These are phyloP conservation scores for Trichoderma orchidacearum DNA, from an alignment of 495 filamentous ascomycete genomes.

Conservation along the genomic window DNA sequence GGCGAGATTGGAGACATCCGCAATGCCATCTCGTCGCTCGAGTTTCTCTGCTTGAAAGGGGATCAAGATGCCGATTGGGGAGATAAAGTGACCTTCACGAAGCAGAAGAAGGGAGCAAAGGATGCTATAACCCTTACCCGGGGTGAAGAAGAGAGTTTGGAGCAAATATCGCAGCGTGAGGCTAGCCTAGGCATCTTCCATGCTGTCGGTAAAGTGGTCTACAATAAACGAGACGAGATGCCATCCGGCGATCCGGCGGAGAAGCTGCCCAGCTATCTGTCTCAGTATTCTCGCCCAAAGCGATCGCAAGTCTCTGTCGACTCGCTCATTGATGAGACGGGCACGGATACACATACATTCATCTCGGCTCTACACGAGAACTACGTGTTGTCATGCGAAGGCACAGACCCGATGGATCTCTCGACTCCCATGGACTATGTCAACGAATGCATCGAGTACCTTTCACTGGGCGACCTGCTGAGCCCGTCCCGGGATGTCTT, in stretches of 20 bases:
- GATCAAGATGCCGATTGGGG: conserved; percentile 54
- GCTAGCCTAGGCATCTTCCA: conserved; percentile 87
- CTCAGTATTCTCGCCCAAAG: conserved; percentile 46
- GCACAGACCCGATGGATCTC: conserved; percentile 27
- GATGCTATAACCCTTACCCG: conserved; percentile 45
- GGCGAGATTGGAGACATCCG: conserved; percentile 82
- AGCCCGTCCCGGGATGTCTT: conserved; percentile 44
- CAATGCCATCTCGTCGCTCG: conserved; percentile 75
- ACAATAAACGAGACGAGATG: conserved; percentile 66
- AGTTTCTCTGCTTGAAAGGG: conserved; percentile 75
- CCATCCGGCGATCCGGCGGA: conserved; percentile 20
- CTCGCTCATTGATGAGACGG: conserved; percentile 71
- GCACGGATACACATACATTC: conserved; percentile 80
- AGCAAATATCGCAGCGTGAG: conserved; percentile 71
- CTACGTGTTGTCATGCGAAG: conserved; percentile 70
- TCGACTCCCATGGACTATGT: conserved; percentile 50
- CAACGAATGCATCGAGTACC: conserved; percentile 59
- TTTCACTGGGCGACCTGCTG: conserved; percentile 81
- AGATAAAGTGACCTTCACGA: conserved; percentile 47
- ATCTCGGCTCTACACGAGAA: conserved; percentile 93
- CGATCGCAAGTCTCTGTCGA: conserved; percentile 59
- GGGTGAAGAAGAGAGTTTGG: conserved; percentile 57
- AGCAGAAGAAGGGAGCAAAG: conserved; percentile 42
- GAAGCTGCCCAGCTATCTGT: conserved; percentile 45
- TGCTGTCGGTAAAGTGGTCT: conserved; percentile 85